Evolutionary conservation across 257 asterid genomes (phyloP).

Genomic region (Capsicum pubescens): DNA sequence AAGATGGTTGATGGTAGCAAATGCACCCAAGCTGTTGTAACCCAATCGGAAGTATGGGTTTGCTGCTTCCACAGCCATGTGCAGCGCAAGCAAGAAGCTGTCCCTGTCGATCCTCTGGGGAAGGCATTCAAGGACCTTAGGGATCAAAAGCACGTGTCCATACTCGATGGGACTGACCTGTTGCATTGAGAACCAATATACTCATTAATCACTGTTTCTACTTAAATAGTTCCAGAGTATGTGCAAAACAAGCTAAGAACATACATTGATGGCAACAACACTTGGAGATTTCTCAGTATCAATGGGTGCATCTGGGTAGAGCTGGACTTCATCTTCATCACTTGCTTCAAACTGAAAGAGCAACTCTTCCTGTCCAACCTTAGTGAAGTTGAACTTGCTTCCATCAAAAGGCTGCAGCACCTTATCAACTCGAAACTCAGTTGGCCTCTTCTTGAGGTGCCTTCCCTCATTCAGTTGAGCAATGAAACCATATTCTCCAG

Average conservation of each 20-base stretch:
- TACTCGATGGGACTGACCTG: conserved; percentile 99
- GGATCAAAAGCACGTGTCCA: conserved; percentile 92
- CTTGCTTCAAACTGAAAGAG: conserved; percentile 84
- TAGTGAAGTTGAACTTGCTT: conserved; percentile 92
- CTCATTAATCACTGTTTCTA: not conserved
- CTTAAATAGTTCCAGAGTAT: not conserved
- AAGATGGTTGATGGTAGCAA: conserved; percentile 97
- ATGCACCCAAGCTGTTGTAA: conserved; percentile 97
- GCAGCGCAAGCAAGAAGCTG: conserved; percentile 84
- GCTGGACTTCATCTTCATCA: conserved; percentile 59
- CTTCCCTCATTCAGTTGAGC: conserved; percentile 97
- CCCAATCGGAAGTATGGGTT: conserved; percentile 92
- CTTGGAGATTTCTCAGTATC: conserved; percentile 67
- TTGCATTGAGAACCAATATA: conserved; percentile 29
- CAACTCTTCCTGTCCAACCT: conserved; percentile 93
- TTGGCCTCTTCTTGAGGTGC: conserved; percentile 98
- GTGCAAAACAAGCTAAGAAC: conserved; percentile 28
- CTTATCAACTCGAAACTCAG: conserved; percentile 92
- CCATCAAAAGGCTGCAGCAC: conserved; percentile 92
- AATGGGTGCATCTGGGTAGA: conserved; percentile 68
- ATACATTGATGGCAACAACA: conserved; percentile 86
- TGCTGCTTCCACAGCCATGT: conserved; percentile 88
- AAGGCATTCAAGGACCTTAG: conserved; percentile 76
- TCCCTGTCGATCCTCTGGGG: conserved; percentile 84
- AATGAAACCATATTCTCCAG: conserved; percentile 83